Evolutionary conservation across 805 yeast species (phyloP).

Genomic region (Teunomyces pallodes): DNA sequence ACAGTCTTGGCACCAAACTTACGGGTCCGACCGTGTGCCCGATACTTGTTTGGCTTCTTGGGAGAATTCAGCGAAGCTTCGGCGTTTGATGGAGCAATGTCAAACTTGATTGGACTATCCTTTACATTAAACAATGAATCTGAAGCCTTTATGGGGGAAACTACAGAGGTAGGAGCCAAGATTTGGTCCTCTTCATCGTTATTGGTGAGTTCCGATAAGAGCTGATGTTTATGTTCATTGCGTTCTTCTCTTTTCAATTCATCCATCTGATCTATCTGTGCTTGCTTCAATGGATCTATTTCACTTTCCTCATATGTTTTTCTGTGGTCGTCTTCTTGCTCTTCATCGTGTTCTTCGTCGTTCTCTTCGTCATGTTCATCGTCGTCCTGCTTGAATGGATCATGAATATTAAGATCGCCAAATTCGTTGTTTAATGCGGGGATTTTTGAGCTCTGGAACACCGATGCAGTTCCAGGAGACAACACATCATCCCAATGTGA

Average conservation of each 20-base stretch:
- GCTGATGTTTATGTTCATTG: constrained; percentile 25
- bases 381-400: constrained; percentile 8
- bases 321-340: neutral
- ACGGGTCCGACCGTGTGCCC: constrained; percentile 27
- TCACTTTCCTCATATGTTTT: neutral
- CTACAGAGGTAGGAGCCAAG: constrained; percentile 3
- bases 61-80: constrained; percentile 1
- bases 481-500: constrained; percentile 64
- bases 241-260: constrained; percentile 37
- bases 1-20: constrained; percentile 29
- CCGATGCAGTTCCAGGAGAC: constrained; percentile 24
- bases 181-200: constrained; percentile 16
- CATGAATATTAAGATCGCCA: constrained; percentile 5
- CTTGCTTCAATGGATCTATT: neutral
- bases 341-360: constrained; percentile 1
- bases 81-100: constrained; percentile 3
- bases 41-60: constrained; percentile 27
- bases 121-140: constrained; percentile 35
- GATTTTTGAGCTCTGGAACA: neutral
- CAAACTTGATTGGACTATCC: constrained; percentile 26
- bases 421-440: constrained; percentile 6
- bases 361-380: constrained; percentile 15
- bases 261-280: constrained; percentile 13
- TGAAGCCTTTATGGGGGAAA: constrained; percentile 14
- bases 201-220: constrained; percentile 44